Conservation (phyloP, 768 basidiomycete genomes). For the Podaxis sp. region DNA sequence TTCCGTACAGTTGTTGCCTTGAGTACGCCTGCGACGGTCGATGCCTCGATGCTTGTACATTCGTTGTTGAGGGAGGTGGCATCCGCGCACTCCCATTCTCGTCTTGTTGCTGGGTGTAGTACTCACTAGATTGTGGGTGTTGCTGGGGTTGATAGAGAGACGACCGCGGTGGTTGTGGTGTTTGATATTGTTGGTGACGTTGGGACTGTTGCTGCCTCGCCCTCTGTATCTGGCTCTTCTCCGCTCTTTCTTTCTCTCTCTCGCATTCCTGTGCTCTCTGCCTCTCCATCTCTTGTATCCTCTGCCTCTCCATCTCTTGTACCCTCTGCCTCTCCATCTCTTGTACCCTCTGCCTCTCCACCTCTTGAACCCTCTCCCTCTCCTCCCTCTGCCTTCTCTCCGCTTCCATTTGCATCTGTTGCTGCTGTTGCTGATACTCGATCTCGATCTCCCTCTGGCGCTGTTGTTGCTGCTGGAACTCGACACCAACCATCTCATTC, state of each 20-base stretch:
- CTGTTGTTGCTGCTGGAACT: conserved; percentile 25
- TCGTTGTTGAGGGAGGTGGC: neutral
- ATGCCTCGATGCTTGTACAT: neutral
- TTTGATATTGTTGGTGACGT: neutral
- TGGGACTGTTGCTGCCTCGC: conserved; percentile 22
- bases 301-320: conserved; percentile 6
- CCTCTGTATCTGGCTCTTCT: conserved; percentile 17
- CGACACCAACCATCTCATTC: conserved; percentile 16
- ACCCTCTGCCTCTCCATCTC: no score
- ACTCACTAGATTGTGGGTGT: conserved; percentile 15
- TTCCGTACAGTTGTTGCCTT: neutral
- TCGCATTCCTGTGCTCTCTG: conserved; percentile 19
- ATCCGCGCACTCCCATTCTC: conserved; percentile 18
- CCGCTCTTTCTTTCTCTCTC: conserved; percentile 20
- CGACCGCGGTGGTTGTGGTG: neutral
- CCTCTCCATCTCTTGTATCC: conserved; percentile 17
- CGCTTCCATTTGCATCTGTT: conserved; percentile 26
- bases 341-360: no score
- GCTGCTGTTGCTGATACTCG: conserved; percentile 23
- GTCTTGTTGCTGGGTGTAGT: conserved; percentile 19
- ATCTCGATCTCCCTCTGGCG: conserved; percentile 14
- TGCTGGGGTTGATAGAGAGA: neutral
- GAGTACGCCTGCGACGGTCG: conserved; percentile 4
- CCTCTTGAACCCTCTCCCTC: no score
- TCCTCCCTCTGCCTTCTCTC: conserved; percentile 22